Evolutionary conservation across 441 rosid species (phyloP).

Genomic region (Daphne laureola): DNA sequence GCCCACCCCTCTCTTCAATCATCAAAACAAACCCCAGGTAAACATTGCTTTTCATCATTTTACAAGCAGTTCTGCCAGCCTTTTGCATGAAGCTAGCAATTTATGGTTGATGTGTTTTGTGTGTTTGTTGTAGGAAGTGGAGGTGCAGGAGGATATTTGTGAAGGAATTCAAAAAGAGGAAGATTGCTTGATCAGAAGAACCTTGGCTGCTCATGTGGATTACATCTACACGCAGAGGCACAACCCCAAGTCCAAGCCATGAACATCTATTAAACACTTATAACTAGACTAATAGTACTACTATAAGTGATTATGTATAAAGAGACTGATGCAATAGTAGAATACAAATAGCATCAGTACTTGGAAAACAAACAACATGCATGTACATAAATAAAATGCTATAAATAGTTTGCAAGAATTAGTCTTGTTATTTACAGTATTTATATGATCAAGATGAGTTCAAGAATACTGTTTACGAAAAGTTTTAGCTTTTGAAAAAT

Average conservation of each 20-base stretch:
- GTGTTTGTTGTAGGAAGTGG: constrained; percentile 1
- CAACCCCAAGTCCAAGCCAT: constrained; percentile 4
- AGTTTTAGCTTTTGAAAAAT: too few relatives aligned
- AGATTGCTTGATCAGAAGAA: constrained; percentile 24
- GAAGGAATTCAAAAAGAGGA: constrained; percentile 18
- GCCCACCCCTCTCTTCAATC: constrained; percentile 1
- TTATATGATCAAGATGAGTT: too few relatives aligned
- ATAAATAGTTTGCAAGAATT: not conserved
- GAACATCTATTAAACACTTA: constrained; percentile 2
- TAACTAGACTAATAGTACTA: too few relatives aligned
- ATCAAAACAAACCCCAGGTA: constrained; percentile 10
- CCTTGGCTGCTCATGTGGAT: constrained; percentile 25
- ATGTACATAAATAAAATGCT: not conserved
- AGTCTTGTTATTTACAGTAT: too few relatives aligned
- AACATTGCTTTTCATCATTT: not conserved
- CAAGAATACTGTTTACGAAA: too few relatives aligned
- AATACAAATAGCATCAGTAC: not conserved
- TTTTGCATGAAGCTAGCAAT: not conserved
- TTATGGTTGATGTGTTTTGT: not conserved
- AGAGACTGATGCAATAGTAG: not conserved
- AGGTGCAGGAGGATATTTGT: constrained; percentile 15
- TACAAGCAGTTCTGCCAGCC: too few relatives aligned
- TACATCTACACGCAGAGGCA: constrained; percentile 30
- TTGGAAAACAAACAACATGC: not conserved
- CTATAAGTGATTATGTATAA: too few relatives aligned